These are phyloP conservation scores for Termitomyces bulborhizus DNA, from an alignment of 768 basidiomycete genomes.

Conservation along the genomic window DNA sequence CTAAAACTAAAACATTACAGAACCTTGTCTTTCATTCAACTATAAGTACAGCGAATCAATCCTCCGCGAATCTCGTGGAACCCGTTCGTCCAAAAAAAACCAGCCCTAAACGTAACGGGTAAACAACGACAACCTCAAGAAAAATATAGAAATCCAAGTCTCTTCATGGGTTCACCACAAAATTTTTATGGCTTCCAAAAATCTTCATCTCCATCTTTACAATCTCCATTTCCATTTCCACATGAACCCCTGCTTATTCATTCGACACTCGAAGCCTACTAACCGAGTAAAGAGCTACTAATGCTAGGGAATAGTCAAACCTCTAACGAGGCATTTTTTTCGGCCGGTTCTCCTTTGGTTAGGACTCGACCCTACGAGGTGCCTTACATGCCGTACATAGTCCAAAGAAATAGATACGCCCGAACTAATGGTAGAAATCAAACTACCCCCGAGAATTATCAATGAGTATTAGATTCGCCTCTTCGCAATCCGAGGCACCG, in stretches of 20 bases:
- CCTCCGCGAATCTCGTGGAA: not conserved
- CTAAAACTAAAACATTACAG: not conserved
- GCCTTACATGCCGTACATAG: slow-evolving; percentile 33
- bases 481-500: too few species aligned
- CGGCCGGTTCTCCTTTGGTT: slow-evolving; percentile 37
- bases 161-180: not conserved
- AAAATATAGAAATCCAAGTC: too few species aligned
- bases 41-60: not conserved
- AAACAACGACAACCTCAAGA: too few species aligned
- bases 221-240: too few species aligned
- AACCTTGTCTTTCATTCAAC: too few species aligned
- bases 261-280: slow-evolving; percentile 34
- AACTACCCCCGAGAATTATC: too few species aligned
- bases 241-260: slow-evolving; percentile 32
- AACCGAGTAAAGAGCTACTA: slow-evolving; percentile 48
- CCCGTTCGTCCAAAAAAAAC: not conserved
- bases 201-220: not conserved
- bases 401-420: too few species aligned
- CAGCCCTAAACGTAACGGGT: not conserved
- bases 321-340: slow-evolving; percentile 46
- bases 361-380: slow-evolving; percentile 56
- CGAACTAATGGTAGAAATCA: too few species aligned
- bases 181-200: too few species aligned
- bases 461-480: too few species aligned
- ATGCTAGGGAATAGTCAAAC: slow-evolving; percentile 49